Evolutionary conservation across 2,329 filamentous ascomycete genomes (phyloP), one percentile per base, ranked within the genome.

Genomic region (Didymella segeticola): DNA sequence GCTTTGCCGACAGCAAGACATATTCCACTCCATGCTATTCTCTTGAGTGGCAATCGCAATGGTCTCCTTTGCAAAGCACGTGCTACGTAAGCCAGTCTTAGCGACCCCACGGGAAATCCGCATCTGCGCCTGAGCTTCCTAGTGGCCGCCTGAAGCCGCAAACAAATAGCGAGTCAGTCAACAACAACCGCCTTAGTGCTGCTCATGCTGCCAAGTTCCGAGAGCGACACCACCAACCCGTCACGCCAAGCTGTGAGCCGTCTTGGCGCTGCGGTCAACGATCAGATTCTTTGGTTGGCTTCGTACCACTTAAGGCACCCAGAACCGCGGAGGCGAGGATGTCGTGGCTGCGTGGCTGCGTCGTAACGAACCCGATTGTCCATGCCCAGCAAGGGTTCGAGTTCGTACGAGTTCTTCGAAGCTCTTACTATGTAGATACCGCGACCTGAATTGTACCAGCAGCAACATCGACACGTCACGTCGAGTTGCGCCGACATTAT

Each of bases 51-150:
- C 39, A 34, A 46, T 46, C 27, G 19, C 27, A 27, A 10, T n/a
- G n/a, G 25, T 22, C 36, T 33, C 9, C 7, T 30, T 25, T n/a
- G n/a, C 19, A n/a, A 51, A 51, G 41, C 26, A 22, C 39, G 36
- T 46, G 42, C 42, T n/a, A 46, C 41, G 42, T 22, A 12, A 22
- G 6, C 12, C 23, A 36, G 36, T 36, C n/a, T n/a, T 46, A 52
- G 23, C 27, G 23, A 51, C 50, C 50, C 50, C 50, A 42, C 50
- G 43, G 50, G 25, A 42, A 37, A 43, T 47, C 49, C 43, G 37
- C 50, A 46, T 36, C 50, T 37, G 43, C 43, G 37, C 43, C 29
- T 15, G 12, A 15, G 47, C 38, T 38, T 19, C 15, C 22, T 22
- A 45, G 41, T 43, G 43, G 36, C 26, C 29, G 23, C 30, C 20